Percentiles rank a stretch among this genome's conserved stretches.
Evolutionary conservation across 371 early-diverging fungal genomes (phyloP).

Genomic region (Apophysomyces ossiformis): DNA sequence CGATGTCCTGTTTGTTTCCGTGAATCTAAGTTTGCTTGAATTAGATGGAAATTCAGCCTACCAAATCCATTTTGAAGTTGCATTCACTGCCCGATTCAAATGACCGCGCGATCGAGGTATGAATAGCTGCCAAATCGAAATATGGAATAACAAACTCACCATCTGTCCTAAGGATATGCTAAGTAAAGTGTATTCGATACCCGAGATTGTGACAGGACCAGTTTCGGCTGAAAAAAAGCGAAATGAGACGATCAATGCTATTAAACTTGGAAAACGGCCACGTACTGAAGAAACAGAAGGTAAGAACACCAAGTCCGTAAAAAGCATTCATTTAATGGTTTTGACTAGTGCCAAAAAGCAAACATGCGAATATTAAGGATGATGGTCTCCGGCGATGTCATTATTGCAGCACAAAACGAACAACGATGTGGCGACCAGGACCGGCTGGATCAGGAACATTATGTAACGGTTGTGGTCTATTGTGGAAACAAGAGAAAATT

Average conservation of each 20-base stretch:
- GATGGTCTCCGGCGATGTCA: conserved; percentile 42
- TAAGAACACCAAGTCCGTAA: background rate
- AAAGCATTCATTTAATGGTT: background rate
- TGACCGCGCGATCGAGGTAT: conserved; percentile 20
- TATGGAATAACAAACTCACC: too few species aligned
- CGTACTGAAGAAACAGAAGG: conserved; percentile 6
- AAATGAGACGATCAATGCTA: conserved; percentile 44
- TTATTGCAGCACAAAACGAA: conserved; percentile 48
- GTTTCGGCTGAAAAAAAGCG: conserved; percentile 51
- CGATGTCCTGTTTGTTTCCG: background rate
- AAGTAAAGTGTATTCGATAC: conserved; percentile 32
- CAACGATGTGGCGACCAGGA: conserved; percentile 52
- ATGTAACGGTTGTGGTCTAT: conserved; percentile 55
- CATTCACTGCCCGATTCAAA: conserved; percentile 22
- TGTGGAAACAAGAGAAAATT: conserved; percentile 55
- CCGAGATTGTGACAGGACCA: conserved; percentile 44
- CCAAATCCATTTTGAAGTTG: conserved; percentile 25
- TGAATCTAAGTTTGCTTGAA: too few species aligned
- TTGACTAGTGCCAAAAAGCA: conserved; percentile 23
- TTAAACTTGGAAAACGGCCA: conserved; percentile 13
- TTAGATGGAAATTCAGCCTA: conserved; percentile 25
- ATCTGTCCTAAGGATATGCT: conserved; percentile 22
- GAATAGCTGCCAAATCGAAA: too few species aligned
- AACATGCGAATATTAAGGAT: conserved; percentile 29
- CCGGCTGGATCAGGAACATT: conserved; percentile 49